Percentiles rank a stretch among this genome's conserved stretches.
phyloP scores from a whole-genome alignment of 1,139 yeast species.

The Zygotorulaspora mrakii region DNA sequence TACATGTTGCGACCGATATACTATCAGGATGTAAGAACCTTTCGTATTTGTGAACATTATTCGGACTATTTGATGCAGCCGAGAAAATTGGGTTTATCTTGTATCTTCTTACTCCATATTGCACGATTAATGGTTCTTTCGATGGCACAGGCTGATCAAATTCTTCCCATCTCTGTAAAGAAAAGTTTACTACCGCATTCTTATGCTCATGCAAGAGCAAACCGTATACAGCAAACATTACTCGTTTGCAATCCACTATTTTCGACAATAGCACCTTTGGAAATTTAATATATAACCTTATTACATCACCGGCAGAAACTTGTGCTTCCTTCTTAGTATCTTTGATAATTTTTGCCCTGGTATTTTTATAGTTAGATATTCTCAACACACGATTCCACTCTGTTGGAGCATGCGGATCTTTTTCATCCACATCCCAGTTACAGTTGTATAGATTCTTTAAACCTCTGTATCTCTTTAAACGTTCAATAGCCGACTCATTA shows the following conservation, averaged over 20 bases:
- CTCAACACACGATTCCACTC: slow-evolving; percentile 76
- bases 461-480: slow-evolving; percentile 77
- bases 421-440: slow-evolving; percentile 85
- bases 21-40: slow-evolving; percentile 80
- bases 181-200: slow-evolving; percentile 74
- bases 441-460: slow-evolving; percentile 76
- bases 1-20: slow-evolving; percentile 74
- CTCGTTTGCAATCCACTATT: slow-evolving; percentile 39
- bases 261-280: slow-evolving; percentile 50
- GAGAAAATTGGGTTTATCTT: slow-evolving; percentile 82
- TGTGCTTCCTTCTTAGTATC: slow-evolving; percentile 55
- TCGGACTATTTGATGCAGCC: slow-evolving; percentile 69
- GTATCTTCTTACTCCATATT: slow-evolving; percentile 90
- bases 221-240: slow-evolving; percentile 66
- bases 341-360: slow-evolving; percentile 66
- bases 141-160: slow-evolving; percentile 80
- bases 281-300: slow-evolving; percentile 58
- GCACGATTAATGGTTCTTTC: slow-evolving; percentile 73
- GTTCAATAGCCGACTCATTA: slow-evolving; percentile 65
- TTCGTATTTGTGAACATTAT: slow-evolving; percentile 84
- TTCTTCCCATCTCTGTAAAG: slow-evolving; percentile 85
- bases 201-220: slow-evolving; percentile 84
- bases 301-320: slow-evolving; percentile 62
- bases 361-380: slow-evolving; percentile 72
- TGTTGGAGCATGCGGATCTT: slow-evolving; percentile 68